Evolutionary conservation across 2,329 filamentous ascomycete genomes (phyloP).

Genomic region (Pseudogymnoascus sp.): DNA sequence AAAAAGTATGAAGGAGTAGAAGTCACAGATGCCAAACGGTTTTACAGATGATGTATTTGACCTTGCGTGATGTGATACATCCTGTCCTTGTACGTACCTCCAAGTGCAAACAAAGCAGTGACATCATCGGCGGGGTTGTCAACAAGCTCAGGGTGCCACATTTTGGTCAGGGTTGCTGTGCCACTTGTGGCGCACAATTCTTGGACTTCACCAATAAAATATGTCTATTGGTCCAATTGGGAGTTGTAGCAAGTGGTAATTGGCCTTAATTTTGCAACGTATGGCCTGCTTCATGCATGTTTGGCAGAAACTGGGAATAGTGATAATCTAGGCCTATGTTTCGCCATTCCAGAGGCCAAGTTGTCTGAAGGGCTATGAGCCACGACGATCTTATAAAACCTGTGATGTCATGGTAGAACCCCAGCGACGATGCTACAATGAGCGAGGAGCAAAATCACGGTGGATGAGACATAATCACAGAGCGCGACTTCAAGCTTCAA

Average conservation of each 20-base stretch:
- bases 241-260: not conserved
- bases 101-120: not conserved
- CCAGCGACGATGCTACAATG: not conserved
- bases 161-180: not conserved
- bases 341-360: not conserved
- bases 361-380: not conserved
- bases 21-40: not conserved
- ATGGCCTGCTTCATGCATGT: not conserved
- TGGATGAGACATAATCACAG: not conserved
- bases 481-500: not conserved
- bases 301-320: not conserved
- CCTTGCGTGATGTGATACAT: conserved; percentile 1
- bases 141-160: conserved; percentile 2
- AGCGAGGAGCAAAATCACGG: not conserved
- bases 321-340: not conserved
- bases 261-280: not conserved
- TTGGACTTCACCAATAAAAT: not conserved
- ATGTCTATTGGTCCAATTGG: not conserved
- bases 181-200: not conserved
- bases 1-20: conserved; percentile 4
- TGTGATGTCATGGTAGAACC: not conserved
- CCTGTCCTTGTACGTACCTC: not conserved
- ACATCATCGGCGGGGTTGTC: conserved; percentile 5
- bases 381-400: not conserved
- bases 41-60: conserved; percentile 5